Evolutionary conservation across 768 basidiomycete genomes (phyloP).

Genomic region (Tulasnella sp.): DNA sequence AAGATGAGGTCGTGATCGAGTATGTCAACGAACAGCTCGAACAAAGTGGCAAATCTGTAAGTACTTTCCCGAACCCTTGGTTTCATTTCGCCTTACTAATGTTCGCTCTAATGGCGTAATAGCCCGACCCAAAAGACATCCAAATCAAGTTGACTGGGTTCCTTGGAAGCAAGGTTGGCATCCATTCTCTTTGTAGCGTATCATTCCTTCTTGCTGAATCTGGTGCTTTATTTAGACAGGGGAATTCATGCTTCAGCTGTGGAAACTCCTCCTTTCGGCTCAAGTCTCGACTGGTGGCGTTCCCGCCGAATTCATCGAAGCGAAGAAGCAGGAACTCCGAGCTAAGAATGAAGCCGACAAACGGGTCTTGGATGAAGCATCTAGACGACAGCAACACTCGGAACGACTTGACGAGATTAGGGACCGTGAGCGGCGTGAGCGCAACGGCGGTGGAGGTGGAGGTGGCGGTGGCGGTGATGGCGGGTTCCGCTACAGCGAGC

Average conservation of each 20-base stretch:
- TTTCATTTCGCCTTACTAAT: not conserved
- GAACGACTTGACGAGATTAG: constrained; percentile 59
- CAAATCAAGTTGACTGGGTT: constrained; percentile 93
- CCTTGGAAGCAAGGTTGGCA: constrained; percentile 54
- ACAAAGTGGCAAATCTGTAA: constrained; percentile 71
- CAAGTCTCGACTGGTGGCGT: constrained; percentile 84
- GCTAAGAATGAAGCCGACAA: constrained; percentile 30
- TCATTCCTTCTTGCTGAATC: not conserved
- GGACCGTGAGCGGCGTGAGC: constrained; percentile 38
- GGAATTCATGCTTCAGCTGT: constrained; percentile 78
- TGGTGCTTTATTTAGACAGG: constrained; percentile 42
- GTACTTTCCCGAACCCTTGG: constrained; percentile 26
- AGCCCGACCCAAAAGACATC: constrained; percentile 95
- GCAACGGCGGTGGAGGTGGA: constrained; percentile 41
- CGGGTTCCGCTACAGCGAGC: constrained; percentile 40
- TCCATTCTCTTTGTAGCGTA: constrained; percentile 5
- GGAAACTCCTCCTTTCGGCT: constrained; percentile 89
- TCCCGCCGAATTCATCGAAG: constrained; percentile 80
- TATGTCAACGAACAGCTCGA: constrained; percentile 94
- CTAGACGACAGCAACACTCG: constrained; percentile 56
- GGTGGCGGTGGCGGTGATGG: constrained; percentile 40
- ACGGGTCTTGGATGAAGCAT: constrained; percentile 48
- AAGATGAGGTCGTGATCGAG: constrained; percentile 95
- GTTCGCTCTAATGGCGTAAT: not conserved
- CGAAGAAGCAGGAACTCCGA: constrained; percentile 89